Evolutionary conservation across 768 basidiomycete species (phyloP), one percentile per base, ranked within the genome.

Genomic region (Russula emetica): DNA sequence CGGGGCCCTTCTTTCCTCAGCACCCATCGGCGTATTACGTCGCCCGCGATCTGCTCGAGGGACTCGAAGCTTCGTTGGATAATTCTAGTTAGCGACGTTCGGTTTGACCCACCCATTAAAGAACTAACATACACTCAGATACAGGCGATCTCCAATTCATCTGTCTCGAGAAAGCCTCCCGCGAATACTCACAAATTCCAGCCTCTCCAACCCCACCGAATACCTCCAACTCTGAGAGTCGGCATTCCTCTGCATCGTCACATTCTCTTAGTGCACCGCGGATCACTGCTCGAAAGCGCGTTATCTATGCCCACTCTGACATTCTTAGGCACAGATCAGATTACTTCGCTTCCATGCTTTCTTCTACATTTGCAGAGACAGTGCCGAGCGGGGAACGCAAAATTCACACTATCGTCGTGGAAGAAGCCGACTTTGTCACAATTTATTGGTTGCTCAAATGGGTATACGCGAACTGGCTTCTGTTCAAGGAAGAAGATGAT

Each of bases 61-160:
- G 87, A 0, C 77, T 91, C 14, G 86, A 86, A 71, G 81, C 83
- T 14, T 84, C 86, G 6, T 71, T 92, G 26, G 90, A 90, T 70
- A 90, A 90, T 66, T 73, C 84, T 2, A 86, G 86, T 87, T 64
- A 69, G 84, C 67, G 11, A 60, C 26, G 26, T 2, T 22, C 40
- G 53, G 28, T 38, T 22, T 38, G 34, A 8, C 16, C 32, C 44
- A n/a, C 24, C 24, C 20, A 8, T 44, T 7, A 38, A 36, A 10
- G 11, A 38, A 14, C 26, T 51, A 24, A 55, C 22, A 38, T 4
- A 62, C 45, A 24, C 28, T 56, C 70, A 84, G 84, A 86, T 68
- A 89, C 89, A 3, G 89, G 89, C 13, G 90, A 92, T 70, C 84
- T 92, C 7, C 80, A 82, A 59, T 90, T 92, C 67, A 75, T 91